phyloP scores from a whole-genome alignment of 495 filamentous ascomycete species.

The Podospora anserina region DNA sequence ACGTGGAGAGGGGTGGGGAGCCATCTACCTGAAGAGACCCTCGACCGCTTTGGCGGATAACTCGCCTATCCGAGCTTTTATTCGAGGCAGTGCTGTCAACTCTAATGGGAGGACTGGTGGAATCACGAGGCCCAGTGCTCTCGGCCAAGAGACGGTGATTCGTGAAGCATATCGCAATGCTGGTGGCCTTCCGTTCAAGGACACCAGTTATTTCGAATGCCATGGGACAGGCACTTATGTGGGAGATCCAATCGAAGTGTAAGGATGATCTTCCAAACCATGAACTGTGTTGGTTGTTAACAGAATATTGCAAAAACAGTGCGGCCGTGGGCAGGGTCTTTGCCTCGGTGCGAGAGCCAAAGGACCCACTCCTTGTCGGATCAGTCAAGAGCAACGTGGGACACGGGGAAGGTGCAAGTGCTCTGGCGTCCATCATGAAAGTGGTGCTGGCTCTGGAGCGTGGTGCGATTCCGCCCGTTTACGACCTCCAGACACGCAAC shows the following conservation, averaged over 20 bases:
- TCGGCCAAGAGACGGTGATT: constrained; percentile 51
- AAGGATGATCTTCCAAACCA: not conserved
- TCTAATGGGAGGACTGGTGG: constrained; percentile 48
- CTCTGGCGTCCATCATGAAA: constrained; percentile 55
- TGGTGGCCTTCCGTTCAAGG: constrained; percentile 39
- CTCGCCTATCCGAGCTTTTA: constrained; percentile 56
- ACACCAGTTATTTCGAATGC: constrained; percentile 38
- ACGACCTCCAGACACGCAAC: constrained; percentile 49
- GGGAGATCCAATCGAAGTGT: constrained; percentile 36
- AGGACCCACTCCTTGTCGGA: constrained; percentile 47
- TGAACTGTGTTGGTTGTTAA: not conserved
- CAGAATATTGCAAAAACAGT: not conserved
- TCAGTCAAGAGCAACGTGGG: constrained; percentile 58
- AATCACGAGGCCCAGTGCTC: constrained; percentile 49
- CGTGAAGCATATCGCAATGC: constrained; percentile 44
- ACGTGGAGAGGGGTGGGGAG: constrained; percentile 56
- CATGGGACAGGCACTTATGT: constrained; percentile 41
- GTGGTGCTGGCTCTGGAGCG: constrained; percentile 49
- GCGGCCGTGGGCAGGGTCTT: constrained; percentile 19
- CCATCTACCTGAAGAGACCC: constrained; percentile 53
- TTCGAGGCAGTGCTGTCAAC: constrained; percentile 52
- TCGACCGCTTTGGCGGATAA: constrained; percentile 44
- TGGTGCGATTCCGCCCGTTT: constrained; percentile 41
- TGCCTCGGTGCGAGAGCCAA: constrained; percentile 21
- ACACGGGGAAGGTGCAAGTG: constrained; percentile 52